A percentile compares a stretch with the other conserved stretches of the same genome.
These are phyloP conservation scores for Metschnikowia peoriensis DNA, from an alignment of 805 yeast species.

Conservation along the genomic window DNA sequence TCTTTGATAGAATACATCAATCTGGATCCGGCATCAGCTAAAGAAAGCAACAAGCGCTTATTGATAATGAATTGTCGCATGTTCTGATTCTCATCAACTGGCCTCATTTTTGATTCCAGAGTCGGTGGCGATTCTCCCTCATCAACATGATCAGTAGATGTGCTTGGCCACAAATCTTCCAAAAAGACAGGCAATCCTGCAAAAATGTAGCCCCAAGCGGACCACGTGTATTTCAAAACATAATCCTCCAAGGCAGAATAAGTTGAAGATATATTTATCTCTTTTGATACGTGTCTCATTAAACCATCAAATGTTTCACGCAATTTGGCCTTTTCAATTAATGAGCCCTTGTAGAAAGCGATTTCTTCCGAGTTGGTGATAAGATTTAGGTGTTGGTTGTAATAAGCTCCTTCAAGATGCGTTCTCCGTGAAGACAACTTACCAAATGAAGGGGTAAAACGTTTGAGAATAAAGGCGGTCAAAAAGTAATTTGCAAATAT, in stretches of 20 bases:
- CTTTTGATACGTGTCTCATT: slow-evolving; percentile 49
- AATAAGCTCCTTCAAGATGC: slow-evolving; percentile 82
- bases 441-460: slow-evolving; percentile 82
- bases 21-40: slow-evolving; percentile 94
- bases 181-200: slow-evolving; percentile 86
- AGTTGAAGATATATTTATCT: slow-evolving; percentile 57
- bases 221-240: slow-evolving; percentile 88
- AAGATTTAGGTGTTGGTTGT: slow-evolving; percentile 79
- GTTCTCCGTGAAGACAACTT: slow-evolving; percentile 69
- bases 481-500: slow-evolving; percentile 76
- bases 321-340: slow-evolving; percentile 70
- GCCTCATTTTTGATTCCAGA: slow-evolving; percentile 11
- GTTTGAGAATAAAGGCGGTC: slow-evolving; percentile 73
- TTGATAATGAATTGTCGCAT: slow-evolving; percentile 89
- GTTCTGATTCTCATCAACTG: slow-evolving; percentile 49
- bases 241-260: slow-evolving; percentile 82
- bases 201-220: slow-evolving; percentile 89
- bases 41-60: slow-evolving; percentile 82
- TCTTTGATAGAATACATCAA: slow-evolving; percentile 94
- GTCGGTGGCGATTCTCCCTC: slow-evolving; percentile 17
- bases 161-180: slow-evolving; percentile 44
- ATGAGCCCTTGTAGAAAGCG: slow-evolving; percentile 88
- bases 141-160: slow-evolving; percentile 19
- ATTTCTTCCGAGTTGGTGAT: slow-evolving; percentile 91
- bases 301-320: slow-evolving; percentile 56